phyloP scores from a whole-genome alignment of 2,329 filamentous ascomycete species.

The Tolypocladium cylindrosporum region DNA sequence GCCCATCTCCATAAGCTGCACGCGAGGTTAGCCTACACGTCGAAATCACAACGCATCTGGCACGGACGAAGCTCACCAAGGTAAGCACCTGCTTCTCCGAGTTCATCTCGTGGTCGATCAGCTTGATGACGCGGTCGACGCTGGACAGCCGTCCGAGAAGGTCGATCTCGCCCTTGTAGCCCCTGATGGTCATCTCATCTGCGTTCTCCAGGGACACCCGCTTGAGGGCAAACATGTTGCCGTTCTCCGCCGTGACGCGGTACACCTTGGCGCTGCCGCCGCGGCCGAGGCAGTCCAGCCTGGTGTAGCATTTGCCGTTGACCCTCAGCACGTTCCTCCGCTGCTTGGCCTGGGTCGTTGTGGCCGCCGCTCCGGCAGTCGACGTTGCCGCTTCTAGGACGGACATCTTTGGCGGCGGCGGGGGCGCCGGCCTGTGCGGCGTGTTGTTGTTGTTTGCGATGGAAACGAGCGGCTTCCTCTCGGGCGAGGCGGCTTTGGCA shows the following conservation, averaged over 20 bases:
- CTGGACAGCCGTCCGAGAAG: conserved; percentile 71
- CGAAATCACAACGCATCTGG: no score
- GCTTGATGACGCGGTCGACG: conserved; percentile 80
- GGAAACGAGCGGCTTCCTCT: conserved; percentile 43
- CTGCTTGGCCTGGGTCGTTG: conserved; percentile 61
- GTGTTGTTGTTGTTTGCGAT: conserved; percentile 57
- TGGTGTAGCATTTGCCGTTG: conserved; percentile 84
- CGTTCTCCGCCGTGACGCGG: conserved; percentile 93
- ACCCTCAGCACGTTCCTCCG: conserved; percentile 77
- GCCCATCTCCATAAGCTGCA: conserved; percentile 88
- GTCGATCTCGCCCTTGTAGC: conserved; percentile 94
- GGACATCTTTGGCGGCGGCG: conserved; percentile 91
- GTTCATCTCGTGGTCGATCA: conserved; percentile 91
- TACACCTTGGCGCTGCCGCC: conserved; percentile 94
- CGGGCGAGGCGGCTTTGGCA: conserved; percentile 35
- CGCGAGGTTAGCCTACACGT: neutral
- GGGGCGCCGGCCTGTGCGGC: conserved; percentile 66
- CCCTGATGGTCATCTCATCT: conserved; percentile 71
- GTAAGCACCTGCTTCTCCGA: conserved; percentile 81
- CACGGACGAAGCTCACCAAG: conserved; percentile 47
- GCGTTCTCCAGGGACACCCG: conserved; percentile 83
- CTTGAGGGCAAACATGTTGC: conserved; percentile 90
- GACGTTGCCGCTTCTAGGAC: conserved; percentile 86
- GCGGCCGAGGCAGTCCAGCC: conserved; percentile 81
- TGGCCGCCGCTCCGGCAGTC: conserved; percentile 69